Evolutionary conservation across 1,139 yeast genomes (phyloP), one percentile per base, ranked within the genome.

Genomic region (Petasospora fabianii): DNA sequence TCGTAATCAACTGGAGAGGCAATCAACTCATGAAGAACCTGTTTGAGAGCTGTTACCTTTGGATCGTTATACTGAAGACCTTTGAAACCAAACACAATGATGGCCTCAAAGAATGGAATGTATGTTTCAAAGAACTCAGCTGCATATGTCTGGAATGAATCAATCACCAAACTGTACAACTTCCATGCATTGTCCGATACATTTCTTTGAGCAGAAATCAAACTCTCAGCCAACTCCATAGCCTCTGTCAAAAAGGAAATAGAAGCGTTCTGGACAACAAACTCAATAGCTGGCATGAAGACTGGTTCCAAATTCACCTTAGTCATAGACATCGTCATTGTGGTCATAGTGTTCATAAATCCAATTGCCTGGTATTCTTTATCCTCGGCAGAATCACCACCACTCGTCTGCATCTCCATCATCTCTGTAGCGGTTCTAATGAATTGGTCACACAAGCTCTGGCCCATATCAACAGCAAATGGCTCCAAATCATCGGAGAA

Each of bases 281-380:
- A 78, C 43, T 74, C 74, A 39, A 88, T 74, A 27, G 82, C 84
- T 3, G 97, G 96, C 18, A 77, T 60, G 47, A 87, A 77, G 6
- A 80, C 78, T 40, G 75, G 77, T 51, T 87, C 95, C 40, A 94
- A 68, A 17, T 73, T 69, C 3, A 92, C 83, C 56, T 81, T 84
- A 50, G 84, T 92, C 70, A 92, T 80, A 8, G 95, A 83, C 56
- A 87, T 68, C 27, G 87, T 71, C 54, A 92, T 83, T 1, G 96
- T 87, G 27, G 88, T 79, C 76, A 92, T 78, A 3, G 97, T 90
- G 58, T 84, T 88, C 49, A 92, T 66, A 34, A 88, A 71, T 9
- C 97, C 97, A 41, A 84, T 68, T 1, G 94, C 96, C n/a, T 96
- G 92, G 61, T 84, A 76, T 27, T 85, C 81, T 61, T 92, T 92